These are phyloP conservation scores for Colletotrichum ledebouriae DNA, from an alignment of 2,329 filamentous ascomycete genomes.

Conservation along the genomic window DNA sequence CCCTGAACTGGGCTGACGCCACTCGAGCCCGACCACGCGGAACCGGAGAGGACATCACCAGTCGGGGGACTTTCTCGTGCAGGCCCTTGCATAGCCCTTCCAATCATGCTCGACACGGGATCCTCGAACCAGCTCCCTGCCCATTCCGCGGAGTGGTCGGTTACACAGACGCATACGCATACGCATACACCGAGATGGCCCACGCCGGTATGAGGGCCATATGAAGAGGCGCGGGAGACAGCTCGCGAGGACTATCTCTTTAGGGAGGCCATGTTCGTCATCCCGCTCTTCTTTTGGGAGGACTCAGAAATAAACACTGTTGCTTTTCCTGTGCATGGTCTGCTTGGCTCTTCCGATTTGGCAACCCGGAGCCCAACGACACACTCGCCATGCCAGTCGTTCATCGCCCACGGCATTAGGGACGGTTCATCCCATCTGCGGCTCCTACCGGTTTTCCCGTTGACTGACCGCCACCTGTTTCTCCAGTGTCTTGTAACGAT, in stretches of 20 bases:
- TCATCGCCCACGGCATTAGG: background rate
- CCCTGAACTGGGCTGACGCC: conserved; percentile 23
- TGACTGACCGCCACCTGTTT: conserved; percentile 8
- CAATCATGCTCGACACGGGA: conserved; percentile 14
- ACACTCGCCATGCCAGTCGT: background rate
- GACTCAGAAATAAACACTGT: background rate
- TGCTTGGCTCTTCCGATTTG: conserved; percentile 13
- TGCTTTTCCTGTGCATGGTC: conserved; percentile 6
- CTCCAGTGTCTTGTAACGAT: conserved; percentile 7
- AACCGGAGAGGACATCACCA: conserved; percentile 26
- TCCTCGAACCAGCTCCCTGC: conserved; percentile 29
- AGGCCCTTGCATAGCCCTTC: conserved; percentile 29
- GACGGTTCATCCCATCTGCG: conserved; percentile 12
- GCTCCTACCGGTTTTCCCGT: background rate
- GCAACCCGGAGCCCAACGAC: background rate
- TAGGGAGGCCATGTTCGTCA: conserved; percentile 1
- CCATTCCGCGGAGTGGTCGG: conserved; percentile 24
- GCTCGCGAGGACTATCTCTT: conserved; percentile 18
- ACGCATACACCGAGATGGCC: background rate
- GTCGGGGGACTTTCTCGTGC: conserved; percentile 6
- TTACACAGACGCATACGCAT: conserved; percentile 17
- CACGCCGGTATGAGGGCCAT: too few species aligned
- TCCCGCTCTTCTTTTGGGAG: conserved; percentile 1
- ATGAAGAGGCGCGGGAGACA: conserved; percentile 22
- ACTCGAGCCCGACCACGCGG: conserved; percentile 38